These are phyloP conservation scores for Papiliotrema flavescens DNA, from an alignment of 1,284 basidiomycete species.

Conservation along the genomic window DNA sequence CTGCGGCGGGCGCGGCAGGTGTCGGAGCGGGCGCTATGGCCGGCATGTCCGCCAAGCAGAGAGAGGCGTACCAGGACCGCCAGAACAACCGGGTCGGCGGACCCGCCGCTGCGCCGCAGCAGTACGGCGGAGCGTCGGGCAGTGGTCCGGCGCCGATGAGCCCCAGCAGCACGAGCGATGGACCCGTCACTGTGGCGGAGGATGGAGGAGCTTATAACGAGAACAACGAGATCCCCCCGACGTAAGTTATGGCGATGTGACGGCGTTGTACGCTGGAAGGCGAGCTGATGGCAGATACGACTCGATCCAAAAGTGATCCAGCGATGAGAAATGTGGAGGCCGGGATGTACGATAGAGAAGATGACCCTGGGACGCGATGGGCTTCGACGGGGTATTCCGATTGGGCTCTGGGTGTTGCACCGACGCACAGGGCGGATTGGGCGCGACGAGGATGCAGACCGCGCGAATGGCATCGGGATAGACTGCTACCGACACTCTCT, in stretches of 20 bases:
- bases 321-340: not conserved
- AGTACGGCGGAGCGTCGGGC: slow-evolving; percentile 2
- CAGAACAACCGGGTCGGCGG: slow-evolving; percentile 32
- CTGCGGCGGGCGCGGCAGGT: slow-evolving; percentile 13
- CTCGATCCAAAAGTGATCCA: slow-evolving; percentile 21
- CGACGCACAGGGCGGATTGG: too few relatives aligned
- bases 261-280: not conserved
- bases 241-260: slow-evolving; percentile 16
- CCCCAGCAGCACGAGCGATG: slow-evolving; percentile 4
- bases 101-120: slow-evolving; percentile 18
- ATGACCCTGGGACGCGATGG: too few relatives aligned
- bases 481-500: too few relatives aligned
- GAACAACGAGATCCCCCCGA: slow-evolving; percentile 33
- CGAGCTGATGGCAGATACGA: slow-evolving; percentile 20
- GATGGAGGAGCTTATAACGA: slow-evolving; percentile 32
- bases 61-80: slow-evolving; percentile 39
- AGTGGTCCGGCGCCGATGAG: too few relatives aligned
- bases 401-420: too few relatives aligned
- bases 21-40: slow-evolving; percentile 11
- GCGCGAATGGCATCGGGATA: too few relatives aligned
- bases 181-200: slow-evolving; percentile 30
- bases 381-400: too few relatives aligned
- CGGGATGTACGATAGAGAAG: not conserved
- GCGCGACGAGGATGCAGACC: too few relatives aligned
- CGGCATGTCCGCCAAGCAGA: slow-evolving; percentile 38